A percentile compares a stretch with the other conserved stretches of the same genome.
These are phyloP conservation scores for Lupinus albus DNA, from an alignment of 306 rosid genomes.

Conservation along the genomic window DNA sequence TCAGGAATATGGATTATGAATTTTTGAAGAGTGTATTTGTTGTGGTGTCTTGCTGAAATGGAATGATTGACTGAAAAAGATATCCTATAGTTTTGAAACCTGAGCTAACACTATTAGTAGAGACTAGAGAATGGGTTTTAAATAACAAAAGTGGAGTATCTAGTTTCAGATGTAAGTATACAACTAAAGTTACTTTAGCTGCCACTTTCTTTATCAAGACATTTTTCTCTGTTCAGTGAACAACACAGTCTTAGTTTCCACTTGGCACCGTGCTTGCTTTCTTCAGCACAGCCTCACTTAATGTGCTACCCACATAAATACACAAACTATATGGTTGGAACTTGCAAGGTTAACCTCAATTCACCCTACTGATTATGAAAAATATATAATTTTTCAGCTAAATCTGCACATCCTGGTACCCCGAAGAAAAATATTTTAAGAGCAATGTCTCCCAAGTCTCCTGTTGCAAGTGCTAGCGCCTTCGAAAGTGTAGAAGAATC, in stretches of 20 bases:
- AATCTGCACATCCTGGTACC: conserved; percentile 53
- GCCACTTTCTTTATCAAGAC: not conserved
- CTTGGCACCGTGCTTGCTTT: conserved; percentile 5
- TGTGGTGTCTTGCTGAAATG: not conserved
- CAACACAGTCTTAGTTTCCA: not conserved
- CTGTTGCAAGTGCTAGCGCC: conserved; percentile 90
- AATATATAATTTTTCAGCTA: conserved; percentile 59
- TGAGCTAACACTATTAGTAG: not conserved
- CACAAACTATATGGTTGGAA: conserved; percentile 4
- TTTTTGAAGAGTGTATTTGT: not conserved
- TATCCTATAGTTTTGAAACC: conserved; percentile 3
- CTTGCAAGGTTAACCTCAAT: conserved; percentile 25
- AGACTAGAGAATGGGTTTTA: not conserved
- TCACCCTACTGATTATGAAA: conserved; percentile 16
- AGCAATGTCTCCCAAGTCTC: conserved; percentile 84
- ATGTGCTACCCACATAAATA: conserved; percentile 8
- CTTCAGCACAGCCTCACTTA: not conserved
- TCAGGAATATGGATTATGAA: not conserved
- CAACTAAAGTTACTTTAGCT: not conserved
- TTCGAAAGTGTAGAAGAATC: conserved; percentile 93
- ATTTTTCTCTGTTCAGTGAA: not conserved
- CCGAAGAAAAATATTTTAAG: conserved; percentile 62
- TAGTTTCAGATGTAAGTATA: conserved; percentile 5
- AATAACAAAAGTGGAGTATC: conserved; percentile 12
- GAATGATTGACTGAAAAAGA: conserved; percentile 1